Conservation (phyloP, 2,329 filamentous ascomycete species). For the Cladosporium colombiae region DNA sequence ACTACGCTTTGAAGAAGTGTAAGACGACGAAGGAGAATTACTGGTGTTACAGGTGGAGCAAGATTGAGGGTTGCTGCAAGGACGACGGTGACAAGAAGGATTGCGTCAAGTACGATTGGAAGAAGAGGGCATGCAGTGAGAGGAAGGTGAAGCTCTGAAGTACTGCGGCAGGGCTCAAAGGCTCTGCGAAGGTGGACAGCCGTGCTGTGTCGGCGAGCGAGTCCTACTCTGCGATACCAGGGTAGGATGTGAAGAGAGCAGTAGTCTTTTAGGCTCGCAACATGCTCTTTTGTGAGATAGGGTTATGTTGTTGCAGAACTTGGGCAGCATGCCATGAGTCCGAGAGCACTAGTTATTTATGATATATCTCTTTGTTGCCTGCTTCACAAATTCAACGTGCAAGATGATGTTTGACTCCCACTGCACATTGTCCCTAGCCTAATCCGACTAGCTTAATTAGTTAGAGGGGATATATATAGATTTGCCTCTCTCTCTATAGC, state of each 20-base stretch:
- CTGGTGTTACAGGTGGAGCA: conserved; percentile 11
- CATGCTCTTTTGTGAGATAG: neutral
- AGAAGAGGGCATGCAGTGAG: neutral
- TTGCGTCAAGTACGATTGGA: conserved; percentile 4
- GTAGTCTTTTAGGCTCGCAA: neutral
- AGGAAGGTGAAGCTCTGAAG: conserved; percentile 4
- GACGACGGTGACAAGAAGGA: conserved; percentile 7
- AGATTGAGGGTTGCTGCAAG: conserved; percentile 7
- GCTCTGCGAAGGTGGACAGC: neutral
- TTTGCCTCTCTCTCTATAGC: too few species aligned
- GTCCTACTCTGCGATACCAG: conserved; percentile 7
- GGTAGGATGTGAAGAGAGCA: conserved; percentile 13
- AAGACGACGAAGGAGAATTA: conserved; percentile 7
- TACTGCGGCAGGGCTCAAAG: neutral
- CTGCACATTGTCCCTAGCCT: too few species aligned
- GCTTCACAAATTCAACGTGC: neutral
- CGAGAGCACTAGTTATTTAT: neutral
- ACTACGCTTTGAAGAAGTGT: conserved; percentile 4
- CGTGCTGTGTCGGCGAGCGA: neutral
- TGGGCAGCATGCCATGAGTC: neutral
- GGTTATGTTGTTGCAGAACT: neutral
- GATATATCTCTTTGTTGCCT: neutral
- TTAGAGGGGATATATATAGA: too few species aligned
- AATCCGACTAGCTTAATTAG: too few species aligned
- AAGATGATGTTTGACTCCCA: too few species aligned